Base-by-base conservation (phyloP, 352 stramenopile genomes). In the Bremia lactucae region DNA sequence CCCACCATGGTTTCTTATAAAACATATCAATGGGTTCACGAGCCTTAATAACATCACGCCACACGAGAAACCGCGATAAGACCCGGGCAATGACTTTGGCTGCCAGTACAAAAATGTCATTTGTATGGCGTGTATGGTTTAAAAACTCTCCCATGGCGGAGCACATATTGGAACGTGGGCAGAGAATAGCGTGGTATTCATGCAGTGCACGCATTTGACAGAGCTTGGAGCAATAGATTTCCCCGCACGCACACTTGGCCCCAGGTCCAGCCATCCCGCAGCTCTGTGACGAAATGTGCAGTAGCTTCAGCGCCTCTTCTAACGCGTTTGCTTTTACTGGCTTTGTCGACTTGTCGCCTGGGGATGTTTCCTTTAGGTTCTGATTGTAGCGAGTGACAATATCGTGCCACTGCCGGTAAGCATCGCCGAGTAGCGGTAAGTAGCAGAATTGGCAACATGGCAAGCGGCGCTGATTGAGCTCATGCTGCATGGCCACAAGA, bases 101-200 rank as follows among this genome's bases (percentile, higher is more conserved):
- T 14, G 73, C 81, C 0, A 96, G 56, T 9, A 96, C 40, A 47
- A 96, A 95, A 31, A 96, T 95, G 42, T 96, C 87, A 57, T 96
- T 96, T 0, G 85, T 95, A 48, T 83, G 73, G 16, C 65, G 83
- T 22, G 62, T 78, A 53, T 93, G 83, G 21, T 59, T 56, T 10
- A 83, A 22, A 26, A 83, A 83, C 37, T 60, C 54, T 13, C 57
- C 73, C 73, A 87, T 87, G 15, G 73, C 56, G 18, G 68, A 74
- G 54, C 64, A 76, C 36, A 64, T 42, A 31, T 83, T 68, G 18
- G 63, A 61, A 1, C 85, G 62, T 3, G 72, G 62, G 22, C 85
- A 96, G 29, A 95, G 42, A 10, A 91, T 69, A 6, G 59, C 53
- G 49, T 96, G 86, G 39, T 70, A 82, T 40, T 88, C 68, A 38